Base-by-base conservation (phyloP, 1,284 basidiomycete species). In the Trametes polyzona region DNA sequence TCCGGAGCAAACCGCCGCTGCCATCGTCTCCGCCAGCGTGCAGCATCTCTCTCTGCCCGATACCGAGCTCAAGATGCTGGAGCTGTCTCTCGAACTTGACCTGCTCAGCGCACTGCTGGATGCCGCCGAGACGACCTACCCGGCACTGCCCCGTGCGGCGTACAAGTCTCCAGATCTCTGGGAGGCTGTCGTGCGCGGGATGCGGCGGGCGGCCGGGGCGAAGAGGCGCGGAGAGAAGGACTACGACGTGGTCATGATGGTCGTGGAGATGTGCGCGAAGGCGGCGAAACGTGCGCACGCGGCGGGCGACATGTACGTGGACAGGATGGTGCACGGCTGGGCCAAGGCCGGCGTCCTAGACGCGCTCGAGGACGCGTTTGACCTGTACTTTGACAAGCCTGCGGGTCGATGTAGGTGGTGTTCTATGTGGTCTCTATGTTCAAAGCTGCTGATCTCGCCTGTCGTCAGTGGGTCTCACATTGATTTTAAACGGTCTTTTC, bases 91-190 rank as follows among this genome's bases (percentile, higher is more conserved):
- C 3, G 54, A 55, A 29, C 14, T 55, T 6, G 35, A 43, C 6
- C 37, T 55, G 26, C 17, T 55, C 4, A 24, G 41, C 6, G 5
- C 47, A 9, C 35, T 55, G 1, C 17, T 44, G 19, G 21, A 37
- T 8, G 32, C 23, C n/a, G 40, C 54, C 1, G 33, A 44, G 35
- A 32, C 23, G 12, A 35, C 35, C 26, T 50, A 37, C 16, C 47
- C 32, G 1, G 47, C 54, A 2, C 47, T 55, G 14, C 35, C 47
- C 10, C 54, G 47, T 10, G 47, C 54, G 4, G 48, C 40, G 26
- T 55, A 44, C 42, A 49, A 50, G 27, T 55, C 54, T 32, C 26
- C 16, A 17, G 33, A 29, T 14, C 21, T 55, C 23, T 55, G 54
- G 54, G 24, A 40, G 24, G 32, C 16, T 4, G 21, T 29, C 3